Evolutionary conservation across 352 stramenopile genomes (phyloP).

Genomic region (Phytophthora foliorum): DNA sequence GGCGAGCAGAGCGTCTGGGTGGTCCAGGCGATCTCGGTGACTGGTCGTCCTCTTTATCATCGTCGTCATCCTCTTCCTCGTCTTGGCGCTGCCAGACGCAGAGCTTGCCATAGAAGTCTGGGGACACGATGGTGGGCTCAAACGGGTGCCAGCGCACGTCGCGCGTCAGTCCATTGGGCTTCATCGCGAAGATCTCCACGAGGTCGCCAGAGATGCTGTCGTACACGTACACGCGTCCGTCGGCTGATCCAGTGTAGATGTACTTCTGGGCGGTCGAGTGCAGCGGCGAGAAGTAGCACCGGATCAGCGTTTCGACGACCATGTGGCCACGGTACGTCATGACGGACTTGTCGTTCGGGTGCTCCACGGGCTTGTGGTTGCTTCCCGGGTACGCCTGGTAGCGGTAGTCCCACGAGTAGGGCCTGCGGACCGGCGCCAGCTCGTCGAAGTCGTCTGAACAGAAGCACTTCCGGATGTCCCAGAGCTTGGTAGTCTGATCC

Average conservation of each 20-base stretch:
- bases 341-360: constrained; percentile 79
- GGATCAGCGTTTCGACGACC: constrained; percentile 87
- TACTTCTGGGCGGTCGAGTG: constrained; percentile 90
- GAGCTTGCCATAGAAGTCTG: constrained; percentile 89
- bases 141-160: constrained; percentile 89
- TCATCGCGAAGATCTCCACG: constrained; percentile 85
- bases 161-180: constrained; percentile 78
- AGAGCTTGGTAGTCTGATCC: constrained; percentile 87
- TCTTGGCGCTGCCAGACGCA: constrained; percentile 84
- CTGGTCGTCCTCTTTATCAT: constrained; percentile 5
- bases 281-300: constrained; percentile 88
- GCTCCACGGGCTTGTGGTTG: constrained; percentile 60
- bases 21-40: neutral
- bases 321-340: constrained; percentile 89
- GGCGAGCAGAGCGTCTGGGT: constrained; percentile 5
- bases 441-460: constrained; percentile 58
- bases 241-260: constrained; percentile 85
- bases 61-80: constrained; percentile 4
- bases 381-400: constrained; percentile 81
- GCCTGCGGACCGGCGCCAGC: constrained; percentile 52
- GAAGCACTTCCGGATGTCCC: constrained; percentile 85
- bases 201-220: constrained; percentile 78
- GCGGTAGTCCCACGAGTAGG: constrained; percentile 86
- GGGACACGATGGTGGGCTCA: constrained; percentile 84
- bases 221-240: constrained; percentile 88